Conservation (phyloP, 257 asterid species). For the Solanum tacnaense region DNA sequence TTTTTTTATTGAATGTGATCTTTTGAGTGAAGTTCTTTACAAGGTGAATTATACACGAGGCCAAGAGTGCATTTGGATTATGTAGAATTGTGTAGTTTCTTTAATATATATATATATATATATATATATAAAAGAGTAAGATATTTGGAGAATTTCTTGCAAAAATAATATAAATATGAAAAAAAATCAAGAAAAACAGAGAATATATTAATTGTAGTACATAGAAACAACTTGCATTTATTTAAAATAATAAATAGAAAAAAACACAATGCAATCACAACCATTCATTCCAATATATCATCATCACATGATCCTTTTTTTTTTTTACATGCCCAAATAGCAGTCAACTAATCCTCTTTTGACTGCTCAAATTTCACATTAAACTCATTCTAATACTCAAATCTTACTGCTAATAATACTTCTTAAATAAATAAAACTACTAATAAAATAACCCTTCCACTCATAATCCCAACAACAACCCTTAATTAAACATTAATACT, state of each 20-base stretch:
- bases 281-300: not conserved
- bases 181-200: not conserved
- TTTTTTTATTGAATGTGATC: too few relatives aligned
- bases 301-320: not conserved
- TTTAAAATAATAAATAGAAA: not conserved
- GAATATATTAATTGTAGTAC: not conserved
- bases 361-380: not conserved
- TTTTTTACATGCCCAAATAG: not conserved
- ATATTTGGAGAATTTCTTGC: not conserved
- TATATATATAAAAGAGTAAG: too few relatives aligned
- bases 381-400: not conserved
- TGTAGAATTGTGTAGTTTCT: too few relatives aligned
- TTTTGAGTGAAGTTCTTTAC: too few relatives aligned
- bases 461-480: not conserved
- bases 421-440: not conserved
- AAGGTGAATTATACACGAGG: too few relatives aligned
- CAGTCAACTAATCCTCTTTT: not conserved
- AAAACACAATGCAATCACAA: not conserved
- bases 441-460: not conserved
- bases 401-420: not conserved
- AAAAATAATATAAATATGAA: not conserved
- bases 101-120: too few relatives aligned
- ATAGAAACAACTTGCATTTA: not conserved
- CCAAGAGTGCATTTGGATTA: too few relatives aligned
- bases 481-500: conserved; percentile 15